Percentiles rank a stretch among this genome's conserved stretches.
Evolutionary conservation across 2,329 filamentous ascomycete genomes (phyloP).

Genomic region (Trichoderma polysporum): DNA sequence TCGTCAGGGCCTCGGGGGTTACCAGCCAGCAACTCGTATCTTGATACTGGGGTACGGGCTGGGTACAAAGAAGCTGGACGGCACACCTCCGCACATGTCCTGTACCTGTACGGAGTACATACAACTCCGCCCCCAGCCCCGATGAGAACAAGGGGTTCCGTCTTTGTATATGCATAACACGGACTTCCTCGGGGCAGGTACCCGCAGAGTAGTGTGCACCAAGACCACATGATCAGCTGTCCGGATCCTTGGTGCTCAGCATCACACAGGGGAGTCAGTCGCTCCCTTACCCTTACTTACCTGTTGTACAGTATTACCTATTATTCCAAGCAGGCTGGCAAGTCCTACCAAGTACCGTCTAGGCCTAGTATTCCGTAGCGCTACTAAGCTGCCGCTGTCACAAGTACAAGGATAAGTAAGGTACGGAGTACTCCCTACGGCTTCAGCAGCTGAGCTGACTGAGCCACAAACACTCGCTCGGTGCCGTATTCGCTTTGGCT

Average conservation of each 20-base stretch:
- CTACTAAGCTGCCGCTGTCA: background rate
- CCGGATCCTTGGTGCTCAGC: background rate
- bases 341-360: too few species aligned
- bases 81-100: too few species aligned
- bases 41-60: background rate
- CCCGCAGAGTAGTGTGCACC: background rate
- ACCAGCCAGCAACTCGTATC: background rate
- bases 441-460: background rate
- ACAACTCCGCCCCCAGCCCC: too few species aligned
- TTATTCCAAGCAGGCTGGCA: too few species aligned
- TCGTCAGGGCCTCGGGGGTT: too few species aligned
- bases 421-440: too few species aligned
- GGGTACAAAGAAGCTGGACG: too few species aligned
- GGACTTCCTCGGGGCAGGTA: background rate
- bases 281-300: too few species aligned
- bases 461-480: background rate
- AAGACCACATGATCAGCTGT: conserved; percentile 15
- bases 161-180: background rate
- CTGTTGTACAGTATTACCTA: too few species aligned
- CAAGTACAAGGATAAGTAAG: background rate
- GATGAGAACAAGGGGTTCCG: background rate
- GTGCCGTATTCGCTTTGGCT: conserved; percentile 10
- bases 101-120: too few species aligned
- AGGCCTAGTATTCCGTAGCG: background rate
- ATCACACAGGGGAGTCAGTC: background rate